Base-by-base conservation (phyloP, 2,329 filamentous ascomycete species). In the Colletotrichum tabaci region DNA sequence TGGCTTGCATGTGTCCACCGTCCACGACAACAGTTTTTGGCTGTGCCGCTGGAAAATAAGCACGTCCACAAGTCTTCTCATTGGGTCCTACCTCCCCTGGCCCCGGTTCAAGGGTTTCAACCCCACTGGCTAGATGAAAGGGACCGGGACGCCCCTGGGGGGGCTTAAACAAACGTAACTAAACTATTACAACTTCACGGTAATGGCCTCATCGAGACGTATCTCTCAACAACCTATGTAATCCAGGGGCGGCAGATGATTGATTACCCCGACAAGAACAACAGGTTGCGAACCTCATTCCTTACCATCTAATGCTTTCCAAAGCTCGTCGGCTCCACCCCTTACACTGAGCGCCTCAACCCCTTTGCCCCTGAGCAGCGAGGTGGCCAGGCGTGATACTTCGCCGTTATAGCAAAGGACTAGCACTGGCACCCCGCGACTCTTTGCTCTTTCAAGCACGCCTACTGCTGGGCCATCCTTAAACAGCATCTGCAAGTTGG, bases 371-470 rank as follows among this genome's bases (percentile, higher is more conserved):
- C 71, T 49, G 3, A 73, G 62, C 8, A 56, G 35, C 1, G 71
- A 70, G 0, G 50, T 66, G 21, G 55, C 62, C 35, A 73, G 26
- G 15, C 58, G 23, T n/a, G 67, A 58, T 38, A 52, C 62, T 15
- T 71, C 67, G 0, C 71, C 67, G 18, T 73, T 50, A 21, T 71
- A 71, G 21, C 67, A 70, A 3, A 73, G 16, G 7, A 66, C 23
- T 0, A 73, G 8, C 46, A 67, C 46, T 7, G 47, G 47, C 12
- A 50, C 18, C 6, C 42, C n/a, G 0, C 50, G 49, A n/a, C 18
- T 13, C 23, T 61, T 23, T 3, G 44, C 57, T 9, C 16, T 4
- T 2, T 50, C 26, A 16, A 72, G 40, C 18, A 23, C 15, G n/a
- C 7, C 18, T 21, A 46, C 44, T 0, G 42, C 47, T 2, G 0